These are phyloP conservation scores for Colletotrichum ledebouriae DNA, from an alignment of 2,329 filamentous ascomycete species.

Conservation along the genomic window DNA sequence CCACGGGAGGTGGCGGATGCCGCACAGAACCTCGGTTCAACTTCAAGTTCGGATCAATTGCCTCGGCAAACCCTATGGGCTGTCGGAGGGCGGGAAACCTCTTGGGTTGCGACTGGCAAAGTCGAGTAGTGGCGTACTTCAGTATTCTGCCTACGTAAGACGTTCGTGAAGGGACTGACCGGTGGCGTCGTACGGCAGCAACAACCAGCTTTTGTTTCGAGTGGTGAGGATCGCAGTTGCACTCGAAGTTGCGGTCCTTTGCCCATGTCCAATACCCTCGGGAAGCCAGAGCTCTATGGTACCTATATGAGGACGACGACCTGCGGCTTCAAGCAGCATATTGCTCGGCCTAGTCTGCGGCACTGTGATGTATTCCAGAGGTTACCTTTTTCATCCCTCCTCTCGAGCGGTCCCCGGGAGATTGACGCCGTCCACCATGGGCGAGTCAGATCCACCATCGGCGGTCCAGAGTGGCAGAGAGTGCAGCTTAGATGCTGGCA, in stretches of 20 bases:
- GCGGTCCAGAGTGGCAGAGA: constrained; percentile 9
- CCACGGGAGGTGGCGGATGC: constrained; percentile 4
- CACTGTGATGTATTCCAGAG: constrained; percentile 27
- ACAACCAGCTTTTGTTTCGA: constrained; percentile 28
- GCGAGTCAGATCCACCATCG: constrained; percentile 25
- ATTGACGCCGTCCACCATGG: constrained; percentile 19
- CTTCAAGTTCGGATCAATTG: too few species aligned
- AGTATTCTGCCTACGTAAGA: background rate
- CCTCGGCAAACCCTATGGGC: background rate
- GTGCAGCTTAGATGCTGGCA: constrained; percentile 12
- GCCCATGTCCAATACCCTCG: constrained; percentile 23
- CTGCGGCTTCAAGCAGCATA: constrained; percentile 24
- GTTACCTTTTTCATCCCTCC: background rate
- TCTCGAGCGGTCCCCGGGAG: constrained; percentile 7
- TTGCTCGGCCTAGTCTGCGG: constrained; percentile 23
- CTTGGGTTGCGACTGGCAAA: background rate
- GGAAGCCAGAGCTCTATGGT: background rate
- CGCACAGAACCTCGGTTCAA: constrained; percentile 4
- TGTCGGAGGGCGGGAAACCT: constrained; percentile 1
- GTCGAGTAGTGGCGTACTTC: too few species aligned
- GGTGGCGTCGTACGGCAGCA: background rate
- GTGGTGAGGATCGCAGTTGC: background rate
- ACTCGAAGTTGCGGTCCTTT: background rate
- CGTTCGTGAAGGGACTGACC: background rate
- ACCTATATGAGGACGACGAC: constrained; percentile 8